phyloP scores from a whole-genome alignment of 2,329 filamentous ascomycete species.

The Pseudocercospora cruenta region DNA sequence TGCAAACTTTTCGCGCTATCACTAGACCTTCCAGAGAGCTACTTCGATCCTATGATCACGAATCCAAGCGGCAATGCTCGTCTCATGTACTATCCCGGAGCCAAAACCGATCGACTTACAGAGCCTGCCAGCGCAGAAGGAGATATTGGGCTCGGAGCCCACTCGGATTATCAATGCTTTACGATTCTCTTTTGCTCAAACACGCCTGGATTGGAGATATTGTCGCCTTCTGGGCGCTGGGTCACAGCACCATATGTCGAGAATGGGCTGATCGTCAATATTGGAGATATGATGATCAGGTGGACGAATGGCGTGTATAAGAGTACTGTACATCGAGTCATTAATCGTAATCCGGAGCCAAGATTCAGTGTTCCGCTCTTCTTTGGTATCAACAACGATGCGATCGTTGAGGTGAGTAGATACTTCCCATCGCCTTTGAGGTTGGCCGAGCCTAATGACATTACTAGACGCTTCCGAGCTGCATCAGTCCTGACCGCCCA shows the following conservation, averaged over 20 bases:
- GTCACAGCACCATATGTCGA: constrained; percentile 48
- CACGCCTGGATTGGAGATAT: constrained; percentile 29
- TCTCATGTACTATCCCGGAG: constrained; percentile 42
- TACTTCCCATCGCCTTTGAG: too few relatives aligned
- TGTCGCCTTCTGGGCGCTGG: constrained; percentile 45
- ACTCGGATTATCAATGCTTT: constrained; percentile 34
- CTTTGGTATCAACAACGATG: constrained; percentile 47
- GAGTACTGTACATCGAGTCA: constrained; percentile 51
- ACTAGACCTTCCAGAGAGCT: constrained; percentile 38
- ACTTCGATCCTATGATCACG: constrained; percentile 43
- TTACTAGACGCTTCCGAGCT: constrained; percentile 41
- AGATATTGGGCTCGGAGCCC: constrained; percentile 41
- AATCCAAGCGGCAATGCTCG: constrained; percentile 43
- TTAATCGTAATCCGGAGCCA: constrained; percentile 45
- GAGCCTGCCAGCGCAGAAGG: neutral
- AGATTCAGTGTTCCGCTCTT: constrained; percentile 54
- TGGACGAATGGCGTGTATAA: constrained; percentile 52
- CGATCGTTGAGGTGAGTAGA: constrained; percentile 36
- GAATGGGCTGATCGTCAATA: constrained; percentile 53
- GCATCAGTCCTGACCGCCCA: constrained; percentile 38
- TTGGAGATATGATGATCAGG: constrained; percentile 55
- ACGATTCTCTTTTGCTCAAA: constrained; percentile 30
- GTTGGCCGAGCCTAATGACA: neutral
- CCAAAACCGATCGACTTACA: neutral
- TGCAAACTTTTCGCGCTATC: constrained; percentile 43